Evolutionary conservation across 2,329 filamentous ascomycete genomes (phyloP), one percentile per base, ranked within the genome.

Genomic region (Claviceps sp.): DNA sequence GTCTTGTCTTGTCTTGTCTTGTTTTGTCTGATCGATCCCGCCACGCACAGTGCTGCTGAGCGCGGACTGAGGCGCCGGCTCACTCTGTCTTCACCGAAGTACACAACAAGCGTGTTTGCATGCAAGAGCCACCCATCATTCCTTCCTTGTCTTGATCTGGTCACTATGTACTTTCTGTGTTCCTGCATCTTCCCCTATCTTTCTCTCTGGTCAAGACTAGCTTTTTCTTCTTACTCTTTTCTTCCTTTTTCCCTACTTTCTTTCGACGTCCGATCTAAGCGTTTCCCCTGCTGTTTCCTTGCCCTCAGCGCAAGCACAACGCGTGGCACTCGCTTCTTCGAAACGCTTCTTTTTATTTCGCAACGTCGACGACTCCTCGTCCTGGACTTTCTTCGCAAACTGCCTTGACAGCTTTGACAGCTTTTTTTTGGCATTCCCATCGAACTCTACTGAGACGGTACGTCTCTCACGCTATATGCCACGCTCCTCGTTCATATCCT

Each of bases 51-150:
- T 34, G 30, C 30, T 11, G 30, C 30, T 34, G 30, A 34, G 30
- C 30, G 30, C 9, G 30, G 30, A 34, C 30, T 34, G 30, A 34
- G 9, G 30, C 30, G 9, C 30, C 30, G 30, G 30, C 4, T 34
- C 30, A 34, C 30, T 34, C 30, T 34, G 30, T 34, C 30, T 34
- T 34, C 30, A 34, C 30, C 30, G 9, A 34, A 34, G 30, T 34
- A 9, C 30, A 34, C 30, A 34, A 34, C 30, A 34, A 34, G 30
- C 20, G 18, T 42, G 7, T 22, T 20, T 42, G 20, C 41, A 22
- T n/a, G 48, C 30, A 53, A 48, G 49, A 45, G 44, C 44, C 37
- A 38, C 48, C 48, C 52, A 37, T 48, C 48, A 46, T 48, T 51
- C 52, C 49, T 54, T 54, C 49, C 52, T 43, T 30, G 18, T 42